phyloP scores from a whole-genome alignment of 108 stramenopile genomes.

The Nitzschia sp. region DNA sequence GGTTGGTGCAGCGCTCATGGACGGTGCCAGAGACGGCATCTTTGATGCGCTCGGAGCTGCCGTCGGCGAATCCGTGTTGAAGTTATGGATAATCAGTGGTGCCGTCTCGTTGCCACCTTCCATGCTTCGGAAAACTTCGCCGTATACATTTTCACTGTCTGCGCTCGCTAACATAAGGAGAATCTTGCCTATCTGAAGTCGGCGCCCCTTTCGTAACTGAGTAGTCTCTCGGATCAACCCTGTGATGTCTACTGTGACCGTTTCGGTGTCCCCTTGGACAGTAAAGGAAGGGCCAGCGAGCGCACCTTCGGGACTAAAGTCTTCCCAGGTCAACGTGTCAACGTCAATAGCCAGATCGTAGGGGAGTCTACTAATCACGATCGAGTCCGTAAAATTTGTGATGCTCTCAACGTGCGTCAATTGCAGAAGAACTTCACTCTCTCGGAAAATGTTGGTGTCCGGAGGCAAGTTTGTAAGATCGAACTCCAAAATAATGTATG shows the following conservation, averaged over 20 bases:
- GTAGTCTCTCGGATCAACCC: neutral
- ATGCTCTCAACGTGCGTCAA: slow-evolving; percentile 4
- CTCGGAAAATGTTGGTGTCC: neutral
- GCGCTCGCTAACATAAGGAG: neutral
- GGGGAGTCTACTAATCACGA: neutral
- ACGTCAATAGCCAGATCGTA: slow-evolving; percentile 1
- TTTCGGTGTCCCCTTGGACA: slow-evolving; percentile 1
- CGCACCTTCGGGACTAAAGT: neutral
- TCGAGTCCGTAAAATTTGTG: neutral
- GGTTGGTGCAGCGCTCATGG: neutral
- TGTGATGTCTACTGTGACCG: slow-evolving; percentile 9
- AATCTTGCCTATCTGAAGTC: neutral
- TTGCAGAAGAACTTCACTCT: slow-evolving; percentile 4
- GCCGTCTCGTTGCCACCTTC: neutral
- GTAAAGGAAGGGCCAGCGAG: slow-evolving; percentile 1
- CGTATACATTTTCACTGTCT: neutral
- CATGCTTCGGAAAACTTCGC: slow-evolving; percentile 7
- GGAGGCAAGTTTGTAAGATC: slow-evolving; percentile 3
- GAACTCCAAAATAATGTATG: slow-evolving; percentile 10
- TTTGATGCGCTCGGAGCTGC: neutral
- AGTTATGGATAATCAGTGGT: slow-evolving; percentile 13
- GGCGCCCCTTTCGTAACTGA: slow-evolving; percentile 1
- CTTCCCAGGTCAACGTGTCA: slow-evolving; percentile 11
- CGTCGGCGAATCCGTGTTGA: neutral
- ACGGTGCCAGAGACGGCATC: neutral